phyloP scores from a whole-genome alignment of 352 stramenopile species.

The Thraustochytrium sp. region DNA sequence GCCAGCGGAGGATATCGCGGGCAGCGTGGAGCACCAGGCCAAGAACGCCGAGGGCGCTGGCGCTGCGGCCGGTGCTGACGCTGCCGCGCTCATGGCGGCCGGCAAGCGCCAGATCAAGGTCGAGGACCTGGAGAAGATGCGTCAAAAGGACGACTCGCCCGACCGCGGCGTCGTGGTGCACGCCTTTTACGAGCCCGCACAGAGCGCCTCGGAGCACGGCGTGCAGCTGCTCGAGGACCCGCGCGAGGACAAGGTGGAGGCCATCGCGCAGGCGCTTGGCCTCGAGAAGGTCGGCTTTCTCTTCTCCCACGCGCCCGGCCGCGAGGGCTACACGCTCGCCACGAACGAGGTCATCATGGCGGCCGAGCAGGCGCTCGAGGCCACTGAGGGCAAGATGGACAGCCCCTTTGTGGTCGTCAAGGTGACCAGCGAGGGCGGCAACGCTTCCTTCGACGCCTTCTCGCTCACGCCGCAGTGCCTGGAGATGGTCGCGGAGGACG shows the following conservation, averaged over 20 bases:
- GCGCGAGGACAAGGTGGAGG: constrained; percentile 15
- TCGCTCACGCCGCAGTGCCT: constrained; percentile 37
- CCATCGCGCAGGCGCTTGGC: neutral
- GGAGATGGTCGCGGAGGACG: constrained; percentile 44
- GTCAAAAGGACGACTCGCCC: neutral
- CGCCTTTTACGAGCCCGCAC: constrained; percentile 24
- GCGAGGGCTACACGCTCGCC: constrained; percentile 22
- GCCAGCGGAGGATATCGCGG: neutral
- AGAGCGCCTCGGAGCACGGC: neutral
- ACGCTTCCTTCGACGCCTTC: constrained; percentile 37
- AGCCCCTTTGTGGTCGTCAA: constrained; percentile 40
- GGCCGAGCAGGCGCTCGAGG: constrained; percentile 26
- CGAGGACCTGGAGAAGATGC: constrained; percentile 2
- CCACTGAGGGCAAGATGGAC: constrained; percentile 33
- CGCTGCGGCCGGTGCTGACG: neutral
- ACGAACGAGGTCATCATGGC: constrained; percentile 33
- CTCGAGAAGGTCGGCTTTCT: constrained; percentile 34
- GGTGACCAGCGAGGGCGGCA: constrained; percentile 36
- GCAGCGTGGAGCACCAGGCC: constrained; percentile 22
- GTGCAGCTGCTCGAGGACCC: constrained; percentile 37
- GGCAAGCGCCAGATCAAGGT: constrained; percentile 27
- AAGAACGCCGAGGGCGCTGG: neutral
- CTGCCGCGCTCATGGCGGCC: neutral
- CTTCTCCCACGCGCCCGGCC: constrained; percentile 9
- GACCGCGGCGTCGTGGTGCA: constrained; percentile 33